Evolutionary conservation across 495 filamentous ascomycete genomes (phyloP).

Genomic region (Hypoxylon subgilvum): DNA sequence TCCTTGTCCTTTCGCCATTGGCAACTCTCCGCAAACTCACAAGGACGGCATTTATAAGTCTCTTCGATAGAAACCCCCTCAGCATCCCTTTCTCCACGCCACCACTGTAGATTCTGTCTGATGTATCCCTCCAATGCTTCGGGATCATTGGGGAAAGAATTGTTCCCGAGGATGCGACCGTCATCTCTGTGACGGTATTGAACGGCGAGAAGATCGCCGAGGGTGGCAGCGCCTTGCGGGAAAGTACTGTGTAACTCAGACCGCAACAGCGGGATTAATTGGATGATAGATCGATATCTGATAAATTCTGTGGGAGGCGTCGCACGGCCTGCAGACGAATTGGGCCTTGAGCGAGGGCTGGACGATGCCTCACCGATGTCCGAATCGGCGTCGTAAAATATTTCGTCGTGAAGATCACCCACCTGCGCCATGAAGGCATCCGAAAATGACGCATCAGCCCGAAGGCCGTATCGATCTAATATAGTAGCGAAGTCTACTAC

Average conservation of each 20-base stretch:
- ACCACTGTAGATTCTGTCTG: slow-evolving; percentile 76
- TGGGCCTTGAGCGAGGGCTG: not conserved
- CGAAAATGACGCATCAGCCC: slow-evolving; percentile 69
- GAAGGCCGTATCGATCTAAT: slow-evolving; percentile 71
- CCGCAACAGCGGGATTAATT: slow-evolving; percentile 47
- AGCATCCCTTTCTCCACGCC: slow-evolving; percentile 77
- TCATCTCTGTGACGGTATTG: slow-evolving; percentile 63
- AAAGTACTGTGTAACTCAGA: slow-evolving; percentile 62
- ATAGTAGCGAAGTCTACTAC: slow-evolving; percentile 70
- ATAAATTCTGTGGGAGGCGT: slow-evolving; percentile 53
- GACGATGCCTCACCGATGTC: slow-evolving; percentile 18
- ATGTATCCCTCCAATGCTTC: slow-evolving; percentile 68
- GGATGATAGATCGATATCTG: slow-evolving; percentile 48
- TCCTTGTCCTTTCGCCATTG: slow-evolving; percentile 56
- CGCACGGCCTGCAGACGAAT: not conserved
- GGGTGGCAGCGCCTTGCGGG: slow-evolving; percentile 54
- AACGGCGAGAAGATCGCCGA: slow-evolving; percentile 66
- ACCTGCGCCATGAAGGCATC: slow-evolving; percentile 83
- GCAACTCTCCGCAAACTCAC: slow-evolving; percentile 62
- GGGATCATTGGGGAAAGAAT: slow-evolving; percentile 73
- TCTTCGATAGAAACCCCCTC: slow-evolving; percentile 87
- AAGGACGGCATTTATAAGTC: slow-evolving; percentile 80
- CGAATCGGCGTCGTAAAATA: slow-evolving; percentile 50
- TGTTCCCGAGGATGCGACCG: slow-evolving; percentile 66
- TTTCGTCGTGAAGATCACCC: slow-evolving; percentile 67